Evolutionary conservation across 148 eudicot genomes (phyloP).

Genomic region (Nyssa sinensis): DNA sequence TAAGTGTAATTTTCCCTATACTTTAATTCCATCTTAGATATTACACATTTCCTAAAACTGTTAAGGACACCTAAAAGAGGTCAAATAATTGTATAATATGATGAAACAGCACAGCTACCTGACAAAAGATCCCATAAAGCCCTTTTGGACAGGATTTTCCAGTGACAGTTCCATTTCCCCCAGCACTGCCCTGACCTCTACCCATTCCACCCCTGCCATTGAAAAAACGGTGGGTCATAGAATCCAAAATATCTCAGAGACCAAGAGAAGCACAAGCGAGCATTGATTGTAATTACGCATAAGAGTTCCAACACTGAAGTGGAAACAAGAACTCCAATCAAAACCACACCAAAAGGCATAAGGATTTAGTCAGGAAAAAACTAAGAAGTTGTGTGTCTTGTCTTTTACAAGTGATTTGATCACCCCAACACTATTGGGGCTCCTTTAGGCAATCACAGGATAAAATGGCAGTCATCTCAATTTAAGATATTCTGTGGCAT

Average conservation of each 20-base stretch:
- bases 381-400: neutral
- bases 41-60: neutral
- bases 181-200: constrained; percentile 65
- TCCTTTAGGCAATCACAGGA: neutral
- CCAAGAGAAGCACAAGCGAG: neutral
- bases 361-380: neutral
- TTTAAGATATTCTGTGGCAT: neutral
- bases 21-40: neutral
- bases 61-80: neutral
- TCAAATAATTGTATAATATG: neutral
- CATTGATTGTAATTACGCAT: neutral
- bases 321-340: neutral
- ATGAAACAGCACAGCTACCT: constrained; percentile 42
- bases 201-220: constrained; percentile 79
- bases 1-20: too few species aligned
- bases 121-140: constrained; percentile 88
- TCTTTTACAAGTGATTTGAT: neutral
- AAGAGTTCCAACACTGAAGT: neutral
- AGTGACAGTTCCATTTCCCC: constrained; percentile 84
- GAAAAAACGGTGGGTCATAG: neutral
- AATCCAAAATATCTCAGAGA: neutral
- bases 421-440: neutral
- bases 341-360: neutral
- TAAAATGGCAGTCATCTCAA: neutral
- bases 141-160: constrained; percentile 91